A percentile compares a stretch with the other conserved stretches of the same genome.
These are phyloP conservation scores for Albizia julibrissin DNA, from an alignment of 306 rosid species.

Conservation along the genomic window DNA sequence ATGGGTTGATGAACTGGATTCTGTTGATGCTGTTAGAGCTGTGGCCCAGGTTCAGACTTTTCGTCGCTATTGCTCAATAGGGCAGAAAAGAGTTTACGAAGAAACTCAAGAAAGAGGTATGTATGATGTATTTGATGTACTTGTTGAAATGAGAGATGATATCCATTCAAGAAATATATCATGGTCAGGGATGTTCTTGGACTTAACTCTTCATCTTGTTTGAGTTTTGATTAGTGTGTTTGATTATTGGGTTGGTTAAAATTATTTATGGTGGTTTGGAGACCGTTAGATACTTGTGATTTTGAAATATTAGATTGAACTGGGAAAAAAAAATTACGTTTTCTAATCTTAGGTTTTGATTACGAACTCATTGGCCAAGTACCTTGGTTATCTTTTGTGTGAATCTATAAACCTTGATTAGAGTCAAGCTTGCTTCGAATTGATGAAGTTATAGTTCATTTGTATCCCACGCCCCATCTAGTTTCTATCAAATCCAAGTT, in stretches of 20 bases:
- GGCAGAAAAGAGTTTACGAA: conserved; percentile 29
- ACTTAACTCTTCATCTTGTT: not conserved
- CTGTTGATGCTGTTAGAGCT: conserved; percentile 28
- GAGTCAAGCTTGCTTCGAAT: too few relatives aligned
- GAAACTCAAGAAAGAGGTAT: conserved; percentile 25
- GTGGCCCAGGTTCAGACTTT: conserved; percentile 45
- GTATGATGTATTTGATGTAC: not conserved
- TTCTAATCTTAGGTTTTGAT: not conserved
- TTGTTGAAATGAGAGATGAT: not conserved
- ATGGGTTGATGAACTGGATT: conserved; percentile 32
- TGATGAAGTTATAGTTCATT: not conserved
- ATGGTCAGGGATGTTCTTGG: too few relatives aligned
- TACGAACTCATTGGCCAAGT: not conserved
- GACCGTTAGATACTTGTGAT: not conserved
- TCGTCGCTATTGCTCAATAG: conserved; percentile 24
- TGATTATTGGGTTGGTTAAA: not conserved
- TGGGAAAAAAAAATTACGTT: not conserved
- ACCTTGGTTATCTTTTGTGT: not conserved
- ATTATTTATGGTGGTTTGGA: not conserved
- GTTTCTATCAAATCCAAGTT: too few relatives aligned
- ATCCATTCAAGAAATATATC: not conserved
- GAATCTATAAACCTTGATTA: not conserved
- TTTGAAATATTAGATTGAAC: conserved; percentile 7
- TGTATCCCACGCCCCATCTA: not conserved
- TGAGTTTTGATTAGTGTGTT: not conserved